Conservation (phyloP, 805 yeast species). For the Candida takata region DNA sequence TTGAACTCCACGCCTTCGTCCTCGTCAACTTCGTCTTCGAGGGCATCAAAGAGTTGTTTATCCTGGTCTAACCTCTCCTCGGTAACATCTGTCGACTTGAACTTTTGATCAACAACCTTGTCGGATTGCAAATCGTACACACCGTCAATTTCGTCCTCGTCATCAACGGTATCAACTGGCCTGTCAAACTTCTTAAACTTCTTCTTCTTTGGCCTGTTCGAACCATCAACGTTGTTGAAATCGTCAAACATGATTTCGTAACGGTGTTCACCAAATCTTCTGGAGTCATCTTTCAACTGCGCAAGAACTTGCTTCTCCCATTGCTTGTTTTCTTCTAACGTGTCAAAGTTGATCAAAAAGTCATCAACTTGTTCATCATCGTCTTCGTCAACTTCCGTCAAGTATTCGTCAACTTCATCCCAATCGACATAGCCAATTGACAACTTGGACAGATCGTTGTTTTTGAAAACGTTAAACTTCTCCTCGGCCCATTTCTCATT, state of each 20-base stretch:
- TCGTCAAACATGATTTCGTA: slow-evolving; percentile 17
- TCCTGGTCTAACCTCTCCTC: slow-evolving; percentile 14
- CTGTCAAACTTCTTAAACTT: slow-evolving; percentile 16
- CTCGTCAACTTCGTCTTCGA: slow-evolving; percentile 18
- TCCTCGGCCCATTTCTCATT: slow-evolving; percentile 68
- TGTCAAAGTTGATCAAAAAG: slow-evolving; percentile 16
- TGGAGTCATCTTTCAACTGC: slow-evolving; percentile 16
- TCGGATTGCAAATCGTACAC: slow-evolving; percentile 22
- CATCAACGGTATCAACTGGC: slow-evolving; percentile 5
- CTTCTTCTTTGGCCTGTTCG: slow-evolving; percentile 16
- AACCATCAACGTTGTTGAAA: slow-evolving; percentile 12
- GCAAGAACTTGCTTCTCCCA: slow-evolving; percentile 18
- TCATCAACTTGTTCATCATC: slow-evolving; percentile 13
- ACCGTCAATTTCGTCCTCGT: slow-evolving; percentile 15
- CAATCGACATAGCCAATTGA: slow-evolving; percentile 57
- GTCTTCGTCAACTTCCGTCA: slow-evolving; percentile 20
- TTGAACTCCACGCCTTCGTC: slow-evolving; percentile 23
- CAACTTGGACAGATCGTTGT: slow-evolving; percentile 54
- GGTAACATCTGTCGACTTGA: slow-evolving; percentile 4
- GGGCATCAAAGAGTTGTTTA: slow-evolving; percentile 19
- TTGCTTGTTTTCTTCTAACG: slow-evolving; percentile 10
- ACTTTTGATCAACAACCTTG: slow-evolving; percentile 14
- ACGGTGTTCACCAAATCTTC: slow-evolving; percentile 14
- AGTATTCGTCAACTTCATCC: slow-evolving; percentile 49
- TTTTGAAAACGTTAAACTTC: slow-evolving; percentile 62